Evolutionary conservation across 108 stramenopile genomes (phyloP).

Genomic region (Skeletonema grethae): DNA sequence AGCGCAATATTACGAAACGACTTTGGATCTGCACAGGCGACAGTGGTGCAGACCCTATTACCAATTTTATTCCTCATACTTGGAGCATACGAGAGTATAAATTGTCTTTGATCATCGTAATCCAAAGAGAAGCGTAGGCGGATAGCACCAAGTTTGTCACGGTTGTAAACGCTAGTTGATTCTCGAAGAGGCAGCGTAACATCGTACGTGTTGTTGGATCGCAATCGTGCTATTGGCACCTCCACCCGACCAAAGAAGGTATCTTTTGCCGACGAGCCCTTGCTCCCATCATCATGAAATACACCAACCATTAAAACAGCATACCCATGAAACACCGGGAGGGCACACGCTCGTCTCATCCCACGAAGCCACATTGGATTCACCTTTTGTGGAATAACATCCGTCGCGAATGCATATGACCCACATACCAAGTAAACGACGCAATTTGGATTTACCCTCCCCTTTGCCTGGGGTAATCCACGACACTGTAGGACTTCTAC

Average conservation of each 20-base stretch:
- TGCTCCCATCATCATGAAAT: conserved; percentile 47
- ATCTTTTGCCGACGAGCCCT: conserved; percentile 58
- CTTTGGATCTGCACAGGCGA: conserved; percentile 51
- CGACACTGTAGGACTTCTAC: conserved; percentile 59
- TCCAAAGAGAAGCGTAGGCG: conserved; percentile 65
- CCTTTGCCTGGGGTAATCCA: conserved; percentile 41
- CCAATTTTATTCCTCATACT: conserved; percentile 28
- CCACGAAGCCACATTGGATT: conserved; percentile 65
- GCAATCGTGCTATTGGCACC: conserved; percentile 54
- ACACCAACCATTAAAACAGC: conserved; percentile 65
- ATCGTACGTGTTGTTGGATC: conserved; percentile 66
- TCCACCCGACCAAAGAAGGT: conserved; percentile 56
- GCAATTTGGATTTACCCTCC: conserved; percentile 6
- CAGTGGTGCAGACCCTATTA: neutral
- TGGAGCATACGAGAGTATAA: conserved; percentile 59
- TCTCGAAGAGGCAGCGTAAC: conserved; percentile 60
- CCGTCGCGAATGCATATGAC: conserved; percentile 65
- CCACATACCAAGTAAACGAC: conserved; percentile 38
- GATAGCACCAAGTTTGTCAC: conserved; percentile 60
- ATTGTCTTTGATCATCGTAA: conserved; percentile 57
- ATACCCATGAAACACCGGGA: conserved; percentile 72
- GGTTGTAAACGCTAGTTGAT: conserved; percentile 61
- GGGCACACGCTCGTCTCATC: conserved; percentile 56
- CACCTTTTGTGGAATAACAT: conserved; percentile 49
- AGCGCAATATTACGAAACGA: conserved; percentile 57